Evolutionary conservation across 805 yeast genomes (phyloP).

Genomic region (Ogataea trehalophila): DNA sequence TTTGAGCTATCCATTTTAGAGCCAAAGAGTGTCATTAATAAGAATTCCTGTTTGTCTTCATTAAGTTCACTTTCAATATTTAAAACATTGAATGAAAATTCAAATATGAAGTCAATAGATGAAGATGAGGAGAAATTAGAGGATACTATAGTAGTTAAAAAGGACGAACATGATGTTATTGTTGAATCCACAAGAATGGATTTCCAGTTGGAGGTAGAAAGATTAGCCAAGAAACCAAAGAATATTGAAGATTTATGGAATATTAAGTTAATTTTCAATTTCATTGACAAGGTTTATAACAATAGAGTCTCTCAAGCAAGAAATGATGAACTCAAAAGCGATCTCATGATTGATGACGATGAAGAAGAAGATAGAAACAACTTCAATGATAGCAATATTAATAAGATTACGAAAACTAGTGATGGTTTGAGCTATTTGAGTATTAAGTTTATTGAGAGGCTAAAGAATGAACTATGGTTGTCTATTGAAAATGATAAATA

Average conservation of each 20-base stretch:
- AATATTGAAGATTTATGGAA: conserved; percentile 59
- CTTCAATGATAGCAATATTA: not conserved
- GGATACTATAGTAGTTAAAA: conserved; percentile 5
- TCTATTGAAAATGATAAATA: conserved; percentile 5
- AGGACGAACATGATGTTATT: conserved; percentile 8
- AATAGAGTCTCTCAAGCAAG: not conserved
- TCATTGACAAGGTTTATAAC: conserved; percentile 37
- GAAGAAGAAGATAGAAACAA: not conserved
- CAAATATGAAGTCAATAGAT: not conserved
- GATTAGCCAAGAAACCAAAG: conserved; percentile 37
- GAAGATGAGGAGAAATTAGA: conserved; percentile 5
- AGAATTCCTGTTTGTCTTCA: not conserved
- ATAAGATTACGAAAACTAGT: not conserved
- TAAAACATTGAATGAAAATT: conserved; percentile 8
- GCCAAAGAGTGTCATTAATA: not conserved
- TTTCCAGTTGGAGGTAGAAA: conserved; percentile 46
- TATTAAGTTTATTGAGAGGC: conserved; percentile 46
- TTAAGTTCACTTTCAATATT: conserved; percentile 19
- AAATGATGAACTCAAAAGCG: not conserved
- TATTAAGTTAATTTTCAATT: conserved; percentile 55
- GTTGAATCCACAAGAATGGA: conserved; percentile 46
- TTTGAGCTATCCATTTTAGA: not conserved
- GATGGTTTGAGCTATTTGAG: conserved; percentile 41
- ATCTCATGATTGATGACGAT: conserved; percentile 7
- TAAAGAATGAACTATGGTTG: conserved; percentile 38